Evolutionary conservation across 2,329 filamentous ascomycete species (phyloP).

Genomic region (Ophioceras dolichostomum): DNA sequence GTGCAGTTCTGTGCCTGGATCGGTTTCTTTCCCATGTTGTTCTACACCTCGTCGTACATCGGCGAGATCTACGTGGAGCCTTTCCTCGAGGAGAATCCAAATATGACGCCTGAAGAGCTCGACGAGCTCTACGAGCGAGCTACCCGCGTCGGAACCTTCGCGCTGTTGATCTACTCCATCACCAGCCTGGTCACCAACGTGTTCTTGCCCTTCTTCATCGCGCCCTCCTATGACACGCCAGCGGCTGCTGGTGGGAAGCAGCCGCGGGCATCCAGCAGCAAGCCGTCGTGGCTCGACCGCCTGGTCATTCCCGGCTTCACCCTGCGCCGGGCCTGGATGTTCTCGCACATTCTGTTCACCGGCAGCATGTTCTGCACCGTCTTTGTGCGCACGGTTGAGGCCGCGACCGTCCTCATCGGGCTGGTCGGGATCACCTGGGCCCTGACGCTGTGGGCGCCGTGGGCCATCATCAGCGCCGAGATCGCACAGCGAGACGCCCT

Average conservation of each 20-base stretch:
- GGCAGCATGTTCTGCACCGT: slow-evolving; percentile 73
- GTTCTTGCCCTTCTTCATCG: slow-evolving; percentile 73
- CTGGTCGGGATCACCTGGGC: slow-evolving; percentile 87
- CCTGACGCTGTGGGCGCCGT: slow-evolving; percentile 86
- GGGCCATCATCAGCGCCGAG: slow-evolving; percentile 87
- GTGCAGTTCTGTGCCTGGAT: slow-evolving; percentile 86
- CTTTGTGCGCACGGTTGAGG: slow-evolving; percentile 57
- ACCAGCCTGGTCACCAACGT: slow-evolving; percentile 75
- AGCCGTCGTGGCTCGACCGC: slow-evolving; percentile 36
- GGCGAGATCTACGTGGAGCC: slow-evolving; percentile 88
- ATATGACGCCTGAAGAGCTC: slow-evolving; percentile 65
- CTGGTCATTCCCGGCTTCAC: slow-evolving; percentile 75
- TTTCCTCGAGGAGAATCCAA: slow-evolving; percentile 61
- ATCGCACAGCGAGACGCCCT: slow-evolving; percentile 68
- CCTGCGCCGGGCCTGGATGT: slow-evolving; percentile 76
- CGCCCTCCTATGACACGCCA: slow-evolving; percentile 62
- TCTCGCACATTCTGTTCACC: slow-evolving; percentile 75
- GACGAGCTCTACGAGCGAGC: slow-evolving; percentile 72
- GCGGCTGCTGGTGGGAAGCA: no score
- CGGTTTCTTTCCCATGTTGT: slow-evolving; percentile 90
- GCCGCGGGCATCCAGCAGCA: slow-evolving; percentile 16
- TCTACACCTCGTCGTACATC: slow-evolving; percentile 90
- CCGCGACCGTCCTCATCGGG: slow-evolving; percentile 66
- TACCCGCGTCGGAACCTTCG: slow-evolving; percentile 79
- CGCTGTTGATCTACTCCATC: slow-evolving; percentile 77